A percentile compares a stretch with the other conserved stretches of the same genome.
Conservation (phyloP, 1,284 basidiomycete genomes). For the Exobasidium rhododendri region DNA sequence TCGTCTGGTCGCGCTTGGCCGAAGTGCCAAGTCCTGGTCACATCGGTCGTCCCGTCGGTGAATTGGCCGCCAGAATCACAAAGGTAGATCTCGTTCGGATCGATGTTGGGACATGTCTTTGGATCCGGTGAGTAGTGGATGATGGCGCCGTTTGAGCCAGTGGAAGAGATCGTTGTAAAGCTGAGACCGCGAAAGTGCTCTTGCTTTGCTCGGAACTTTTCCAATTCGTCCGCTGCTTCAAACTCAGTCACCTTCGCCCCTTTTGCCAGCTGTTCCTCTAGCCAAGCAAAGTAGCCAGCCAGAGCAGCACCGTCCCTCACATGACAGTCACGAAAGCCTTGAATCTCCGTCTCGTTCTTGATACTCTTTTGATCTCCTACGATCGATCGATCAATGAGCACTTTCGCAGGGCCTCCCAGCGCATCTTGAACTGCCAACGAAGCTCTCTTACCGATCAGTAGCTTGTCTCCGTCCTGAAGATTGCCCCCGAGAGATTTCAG, state of each 20-base stretch:
- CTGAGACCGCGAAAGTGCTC: slow-evolving; percentile 80
- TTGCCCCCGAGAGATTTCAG: slow-evolving; percentile 28
- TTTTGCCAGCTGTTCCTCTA: slow-evolving; percentile 73
- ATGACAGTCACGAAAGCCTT: slow-evolving; percentile 84
- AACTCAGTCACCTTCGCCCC: slow-evolving; percentile 73
- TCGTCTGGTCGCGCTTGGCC: slow-evolving; percentile 69
- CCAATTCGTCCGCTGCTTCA: slow-evolving; percentile 74
- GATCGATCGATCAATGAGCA: slow-evolving; percentile 56
- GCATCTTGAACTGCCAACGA: slow-evolving; percentile 50
- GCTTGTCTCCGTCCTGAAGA: slow-evolving; percentile 26
- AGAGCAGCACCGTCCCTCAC: slow-evolving; percentile 87
- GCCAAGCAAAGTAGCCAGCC: slow-evolving; percentile 77
- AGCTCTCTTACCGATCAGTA: slow-evolving; percentile 46
- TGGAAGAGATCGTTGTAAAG: slow-evolving; percentile 85
- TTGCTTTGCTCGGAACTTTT: slow-evolving; percentile 73
- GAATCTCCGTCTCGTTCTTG: slow-evolving; percentile 81
- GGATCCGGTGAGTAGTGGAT: slow-evolving; percentile 87
- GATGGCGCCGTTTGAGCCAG: slow-evolving; percentile 83
- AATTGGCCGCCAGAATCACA: slow-evolving; percentile 92
- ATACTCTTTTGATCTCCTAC: slow-evolving; percentile 80
- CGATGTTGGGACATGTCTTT: slow-evolving; percentile 70
- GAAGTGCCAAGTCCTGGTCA: slow-evolving; percentile 82
- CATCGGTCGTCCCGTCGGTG: slow-evolving; percentile 89
- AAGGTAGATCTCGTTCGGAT: slow-evolving; percentile 65
- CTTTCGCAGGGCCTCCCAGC: slow-evolving; percentile 42